Conservation (phyloP, 169 alveolate species). For the Plasmodium fragile region DNA sequence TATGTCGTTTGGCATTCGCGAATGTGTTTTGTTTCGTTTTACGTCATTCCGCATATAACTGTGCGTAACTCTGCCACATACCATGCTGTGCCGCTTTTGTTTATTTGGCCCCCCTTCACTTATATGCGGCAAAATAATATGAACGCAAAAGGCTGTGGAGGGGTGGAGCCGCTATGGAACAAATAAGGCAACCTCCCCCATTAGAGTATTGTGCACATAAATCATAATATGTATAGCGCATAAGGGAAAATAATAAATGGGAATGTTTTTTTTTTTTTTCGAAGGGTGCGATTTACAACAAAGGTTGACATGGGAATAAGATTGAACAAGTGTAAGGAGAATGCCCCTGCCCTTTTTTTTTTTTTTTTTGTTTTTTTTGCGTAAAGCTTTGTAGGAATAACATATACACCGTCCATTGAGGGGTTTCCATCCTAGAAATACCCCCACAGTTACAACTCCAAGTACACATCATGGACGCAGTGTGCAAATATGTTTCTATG, state of each 20-base stretch:
- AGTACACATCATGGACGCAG: not conserved
- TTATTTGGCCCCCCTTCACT: not conserved
- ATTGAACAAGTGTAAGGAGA: not conserved
- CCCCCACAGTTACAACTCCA: not conserved
- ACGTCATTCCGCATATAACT: not conserved
- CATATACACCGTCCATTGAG: not conserved
- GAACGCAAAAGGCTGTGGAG: not conserved
- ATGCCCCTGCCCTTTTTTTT: not conserved
- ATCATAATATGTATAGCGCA: not conserved
- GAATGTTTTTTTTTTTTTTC: not conserved
- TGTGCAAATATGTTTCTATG: not conserved
- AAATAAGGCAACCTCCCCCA: not conserved
- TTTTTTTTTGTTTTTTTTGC: no score
- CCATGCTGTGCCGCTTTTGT: not conserved
- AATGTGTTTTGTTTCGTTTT: not conserved
- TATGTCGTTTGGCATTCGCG: not conserved
- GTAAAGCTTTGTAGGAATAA: not conserved
- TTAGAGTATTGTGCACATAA: not conserved
- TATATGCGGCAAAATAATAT: not conserved
- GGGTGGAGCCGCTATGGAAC: not conserved
- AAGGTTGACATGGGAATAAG: not conserved
- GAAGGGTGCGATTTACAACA: not conserved
- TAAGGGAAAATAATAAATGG: not conserved
- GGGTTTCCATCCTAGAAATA: not conserved
- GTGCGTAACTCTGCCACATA: not conserved